A percentile compares a stretch with the other conserved stretches of the same genome.
Conservation (phyloP, 768 basidiomycete species). For the Kwoniella dejecticola region DNA sequence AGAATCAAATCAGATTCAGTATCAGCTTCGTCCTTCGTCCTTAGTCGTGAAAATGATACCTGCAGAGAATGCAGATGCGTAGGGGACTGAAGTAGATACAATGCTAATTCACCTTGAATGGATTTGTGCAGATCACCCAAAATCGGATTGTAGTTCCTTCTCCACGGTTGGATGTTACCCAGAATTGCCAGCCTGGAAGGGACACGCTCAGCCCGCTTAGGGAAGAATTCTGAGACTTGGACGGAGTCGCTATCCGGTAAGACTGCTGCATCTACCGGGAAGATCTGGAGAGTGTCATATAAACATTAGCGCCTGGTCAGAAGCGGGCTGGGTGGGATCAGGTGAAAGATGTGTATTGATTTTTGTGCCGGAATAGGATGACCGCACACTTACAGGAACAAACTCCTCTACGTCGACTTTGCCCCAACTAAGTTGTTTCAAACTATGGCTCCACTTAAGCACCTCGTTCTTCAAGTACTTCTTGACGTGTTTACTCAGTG, state of each 20-base stretch:
- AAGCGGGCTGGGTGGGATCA: no score
- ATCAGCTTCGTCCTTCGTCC: no score
- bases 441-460: conserved; percentile 14
- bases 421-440: conserved; percentile 10
- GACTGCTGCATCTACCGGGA: conserved; percentile 12
- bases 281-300: no score
- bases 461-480: conserved; percentile 11
- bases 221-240: conserved; percentile 12
- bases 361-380: neutral
- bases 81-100: no score
- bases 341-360: no score
- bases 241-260: conserved; percentile 12
- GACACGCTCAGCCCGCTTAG: conserved; percentile 16
- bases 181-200: conserved; percentile 22
- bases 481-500: conserved; percentile 16
- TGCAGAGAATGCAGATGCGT: no score
- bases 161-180: conserved; percentile 20
- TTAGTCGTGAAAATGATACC: no score
- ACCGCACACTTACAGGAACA: conserved; percentile 17
- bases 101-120: conserved; percentile 8
- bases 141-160: conserved; percentile 20
- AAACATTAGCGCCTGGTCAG: no score
- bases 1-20: no score
- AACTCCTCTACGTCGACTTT: conserved; percentile 23
- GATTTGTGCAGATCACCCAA: conserved; percentile 16